Conservation (phyloP, 1,284 basidiomycete genomes). For the Stygiomarasmius scandens region DNA sequence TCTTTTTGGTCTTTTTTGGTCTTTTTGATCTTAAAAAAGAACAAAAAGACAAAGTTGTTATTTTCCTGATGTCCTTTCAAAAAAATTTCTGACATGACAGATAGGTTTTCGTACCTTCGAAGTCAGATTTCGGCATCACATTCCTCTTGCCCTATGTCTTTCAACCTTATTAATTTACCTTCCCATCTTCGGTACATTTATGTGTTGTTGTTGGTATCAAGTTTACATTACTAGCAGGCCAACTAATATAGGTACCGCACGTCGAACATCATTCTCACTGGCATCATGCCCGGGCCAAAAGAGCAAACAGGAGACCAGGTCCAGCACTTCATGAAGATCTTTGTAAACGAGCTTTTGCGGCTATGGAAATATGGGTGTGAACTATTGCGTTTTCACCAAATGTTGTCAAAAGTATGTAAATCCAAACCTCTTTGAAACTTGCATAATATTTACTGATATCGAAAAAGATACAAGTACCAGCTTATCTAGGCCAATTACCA, state of each 20-base stretch:
- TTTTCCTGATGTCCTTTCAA: not conserved
- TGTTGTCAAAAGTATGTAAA: conserved; percentile 24
- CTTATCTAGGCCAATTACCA: conserved; percentile 28
- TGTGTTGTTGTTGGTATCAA: not conserved
- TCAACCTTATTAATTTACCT: conserved; percentile 31
- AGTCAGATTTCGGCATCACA: conserved; percentile 35
- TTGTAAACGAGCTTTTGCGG: conserved; percentile 35
- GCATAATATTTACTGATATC: not conserved
- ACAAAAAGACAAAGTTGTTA: too few relatives aligned
- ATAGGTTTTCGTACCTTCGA: conserved; percentile 37
- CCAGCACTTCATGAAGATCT: conserved; percentile 27
- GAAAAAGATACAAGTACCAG: conserved; percentile 22
- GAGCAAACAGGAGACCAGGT: conserved; percentile 34
- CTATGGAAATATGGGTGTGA: conserved; percentile 32
- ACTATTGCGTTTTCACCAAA: conserved; percentile 25
- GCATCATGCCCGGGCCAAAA: conserved; percentile 38
- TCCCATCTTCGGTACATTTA: conserved; percentile 24
- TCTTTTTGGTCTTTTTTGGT: too few relatives aligned
- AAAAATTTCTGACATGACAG: not conserved
- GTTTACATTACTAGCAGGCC: too few relatives aligned
- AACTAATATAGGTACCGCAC: conserved; percentile 33
- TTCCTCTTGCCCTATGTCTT: conserved; percentile 34
- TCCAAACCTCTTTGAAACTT: not conserved
- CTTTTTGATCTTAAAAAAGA: too few relatives aligned
- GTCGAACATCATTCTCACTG: conserved; percentile 29